A percentile compares a stretch with the other conserved stretches of the same genome.
phyloP scores from a whole-genome alignment of 345 rosid genomes.

The Dipteronia dyeriana region DNA sequence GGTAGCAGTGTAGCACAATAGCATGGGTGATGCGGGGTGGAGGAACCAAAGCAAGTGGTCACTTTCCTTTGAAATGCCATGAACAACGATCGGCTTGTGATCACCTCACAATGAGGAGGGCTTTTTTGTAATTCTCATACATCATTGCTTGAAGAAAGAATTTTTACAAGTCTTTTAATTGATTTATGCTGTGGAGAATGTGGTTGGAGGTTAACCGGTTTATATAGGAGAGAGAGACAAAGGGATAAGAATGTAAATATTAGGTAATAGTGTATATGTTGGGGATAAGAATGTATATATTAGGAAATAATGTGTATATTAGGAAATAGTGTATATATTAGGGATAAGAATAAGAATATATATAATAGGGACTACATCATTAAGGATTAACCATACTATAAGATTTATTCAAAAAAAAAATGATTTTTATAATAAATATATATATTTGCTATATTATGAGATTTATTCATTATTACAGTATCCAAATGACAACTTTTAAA shows the following conservation, averaged over 20 bases:
- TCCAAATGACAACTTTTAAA: background rate
- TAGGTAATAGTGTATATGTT: too few species aligned
- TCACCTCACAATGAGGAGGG: background rate
- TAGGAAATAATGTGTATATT: too few species aligned
- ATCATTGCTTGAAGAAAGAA: too few species aligned
- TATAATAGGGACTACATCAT: background rate
- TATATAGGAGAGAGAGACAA: background rate
- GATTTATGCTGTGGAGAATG: too few species aligned
- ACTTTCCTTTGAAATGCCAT: constrained; percentile 5
- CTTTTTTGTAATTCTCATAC: background rate
- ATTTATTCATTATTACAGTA: background rate
- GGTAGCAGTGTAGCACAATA: too few species aligned
- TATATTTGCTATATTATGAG: background rate
- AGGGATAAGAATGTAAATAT: background rate
- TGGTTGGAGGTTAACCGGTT: background rate
- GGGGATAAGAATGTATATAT: too few species aligned
- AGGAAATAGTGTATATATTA: too few species aligned
- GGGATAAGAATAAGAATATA: too few species aligned
- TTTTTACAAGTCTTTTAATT: too few species aligned
- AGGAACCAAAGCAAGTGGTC: too few species aligned
- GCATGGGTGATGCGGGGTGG: too few species aligned
- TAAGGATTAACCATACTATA: background rate
- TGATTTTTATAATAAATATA: too few species aligned
- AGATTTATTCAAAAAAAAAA: background rate
- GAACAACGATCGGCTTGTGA: background rate